Evolutionary conservation across 148 eudicot species (phyloP), one percentile per base, ranked within the genome.

Genomic region (Talinum fruticosum): DNA sequence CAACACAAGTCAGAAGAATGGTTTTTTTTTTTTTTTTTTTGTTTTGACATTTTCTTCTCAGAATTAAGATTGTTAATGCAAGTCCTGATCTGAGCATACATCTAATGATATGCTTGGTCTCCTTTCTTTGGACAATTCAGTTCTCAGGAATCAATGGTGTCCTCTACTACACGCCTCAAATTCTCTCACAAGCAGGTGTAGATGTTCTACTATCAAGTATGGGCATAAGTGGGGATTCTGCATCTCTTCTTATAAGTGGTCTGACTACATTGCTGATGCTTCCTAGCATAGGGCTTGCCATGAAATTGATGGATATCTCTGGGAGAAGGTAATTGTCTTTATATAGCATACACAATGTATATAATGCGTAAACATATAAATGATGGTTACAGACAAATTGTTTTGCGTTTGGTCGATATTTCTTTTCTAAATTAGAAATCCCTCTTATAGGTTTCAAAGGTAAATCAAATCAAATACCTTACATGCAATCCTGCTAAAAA

Each of bases 111-210:
- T n/a, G n/a, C n/a, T n/a, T n/a, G n/a, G n/a, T n/a, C n/a, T n/a
- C n/a, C n/a, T n/a, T n/a, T n/a, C 49, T 73, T 38, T 61, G 21
- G 28, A 18, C 2, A 6, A 54, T 79, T 54, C 83, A 93, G 97
- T 90, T 93, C 84, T 93, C 97, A 64, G 97, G 97, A 32, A 93
- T 93, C 79, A 93, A 91, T 37, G 97, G 95, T 65, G 97, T 90
- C 72, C 81, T 93, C 28, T 90, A 90, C 85, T 93, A 93, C 85
- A 93, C 97, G 41, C 97, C 97, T 75, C 91, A 91, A 76, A 93
- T 93, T 82, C 95, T 93, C 34, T 84, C 88, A 79, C 90, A 93
- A 81, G 97, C 97, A 12, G 97, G 97, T 33, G 97, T 93, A 0
- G 95, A 90, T 80, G 87, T 90, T 76, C 93, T 93, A 35, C 85